Evolutionary conservation across 331 rosid species (phyloP).

Genomic region (Erythrophleum ivorense): DNA sequence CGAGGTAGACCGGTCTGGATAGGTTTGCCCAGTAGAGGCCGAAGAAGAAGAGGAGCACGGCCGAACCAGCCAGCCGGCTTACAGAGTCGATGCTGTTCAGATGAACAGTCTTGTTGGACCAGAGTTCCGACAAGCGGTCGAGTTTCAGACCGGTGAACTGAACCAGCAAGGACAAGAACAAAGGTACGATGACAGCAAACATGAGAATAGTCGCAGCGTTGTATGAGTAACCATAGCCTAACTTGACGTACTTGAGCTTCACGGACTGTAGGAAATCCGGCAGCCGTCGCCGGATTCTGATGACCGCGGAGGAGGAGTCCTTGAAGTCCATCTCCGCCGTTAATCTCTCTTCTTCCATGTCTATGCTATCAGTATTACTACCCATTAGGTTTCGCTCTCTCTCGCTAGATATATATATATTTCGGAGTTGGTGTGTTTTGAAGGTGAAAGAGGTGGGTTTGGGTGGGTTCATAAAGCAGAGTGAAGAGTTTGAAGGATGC

Average conservation of each 20-base stretch:
- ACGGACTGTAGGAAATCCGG: constrained; percentile 82
- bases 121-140: constrained; percentile 48
- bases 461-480: constrained; percentile 42
- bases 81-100: constrained; percentile 53
- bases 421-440: background rate
- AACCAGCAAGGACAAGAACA: constrained; percentile 38
- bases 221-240: constrained; percentile 81
- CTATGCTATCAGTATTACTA: constrained; percentile 40
- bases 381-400: constrained; percentile 28
- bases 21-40: constrained; percentile 61
- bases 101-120: constrained; percentile 53
- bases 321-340: constrained; percentile 90
- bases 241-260: constrained; percentile 82
- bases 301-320: constrained; percentile 81
- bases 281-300: constrained; percentile 70
- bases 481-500: constrained; percentile 41
- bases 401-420: background rate
- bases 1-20: constrained; percentile 62
- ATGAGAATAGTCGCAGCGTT: constrained; percentile 64
- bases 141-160: constrained; percentile 52
- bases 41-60: constrained; percentile 48
- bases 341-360: constrained; percentile 81
- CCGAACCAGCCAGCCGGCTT: constrained; percentile 44
- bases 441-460: constrained; percentile 18
- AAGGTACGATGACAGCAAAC: constrained; percentile 51